Evolutionary conservation across 768 basidiomycete genomes (phyloP).

Genomic region (Suillus alpinus): DNA sequence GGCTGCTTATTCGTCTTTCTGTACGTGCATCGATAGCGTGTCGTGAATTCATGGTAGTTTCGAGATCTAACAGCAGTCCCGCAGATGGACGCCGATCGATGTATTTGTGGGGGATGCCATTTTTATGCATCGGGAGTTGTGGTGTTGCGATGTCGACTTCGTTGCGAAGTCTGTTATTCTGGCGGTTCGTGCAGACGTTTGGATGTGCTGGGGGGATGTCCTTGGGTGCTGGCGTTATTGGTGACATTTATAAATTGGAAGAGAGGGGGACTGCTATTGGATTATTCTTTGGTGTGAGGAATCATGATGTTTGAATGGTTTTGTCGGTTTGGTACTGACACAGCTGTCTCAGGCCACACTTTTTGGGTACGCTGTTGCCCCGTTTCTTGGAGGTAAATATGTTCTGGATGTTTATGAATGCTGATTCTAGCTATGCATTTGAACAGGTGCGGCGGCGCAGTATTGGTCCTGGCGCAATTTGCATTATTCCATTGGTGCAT

Average conservation of each 20-base stretch:
- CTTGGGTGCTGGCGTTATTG: constrained; percentile 54
- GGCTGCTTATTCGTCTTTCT: constrained; percentile 46
- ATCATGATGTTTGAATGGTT: not conserved
- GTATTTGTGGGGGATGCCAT: constrained; percentile 45
- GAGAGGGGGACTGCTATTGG: constrained; percentile 51
- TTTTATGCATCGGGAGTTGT: constrained; percentile 52
- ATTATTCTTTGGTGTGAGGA: constrained; percentile 45
- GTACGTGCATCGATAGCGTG: constrained; percentile 18
- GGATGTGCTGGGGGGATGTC: constrained; percentile 53
- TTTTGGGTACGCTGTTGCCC: constrained; percentile 56
- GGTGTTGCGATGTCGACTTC: constrained; percentile 49
- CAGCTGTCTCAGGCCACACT: constrained; percentile 31
- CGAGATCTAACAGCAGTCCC: not conserved
- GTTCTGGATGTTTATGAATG: not conserved
- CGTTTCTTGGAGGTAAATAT: constrained; percentile 45
- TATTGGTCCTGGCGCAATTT: constrained; percentile 60
- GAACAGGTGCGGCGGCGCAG: constrained; percentile 42
- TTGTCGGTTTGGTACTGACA: not conserved
- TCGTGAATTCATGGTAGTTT: constrained; percentile 6
- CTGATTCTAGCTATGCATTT: not conserved
- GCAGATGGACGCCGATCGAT: constrained; percentile 60
- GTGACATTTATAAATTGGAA: constrained; percentile 58
- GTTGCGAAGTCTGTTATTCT: constrained; percentile 49
- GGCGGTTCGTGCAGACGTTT: constrained; percentile 58
- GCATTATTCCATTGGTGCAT: constrained; percentile 41